phyloP scores from a whole-genome alignment of 2,329 filamentous ascomycete genomes.

The Hymenoscyphus repandus region DNA sequence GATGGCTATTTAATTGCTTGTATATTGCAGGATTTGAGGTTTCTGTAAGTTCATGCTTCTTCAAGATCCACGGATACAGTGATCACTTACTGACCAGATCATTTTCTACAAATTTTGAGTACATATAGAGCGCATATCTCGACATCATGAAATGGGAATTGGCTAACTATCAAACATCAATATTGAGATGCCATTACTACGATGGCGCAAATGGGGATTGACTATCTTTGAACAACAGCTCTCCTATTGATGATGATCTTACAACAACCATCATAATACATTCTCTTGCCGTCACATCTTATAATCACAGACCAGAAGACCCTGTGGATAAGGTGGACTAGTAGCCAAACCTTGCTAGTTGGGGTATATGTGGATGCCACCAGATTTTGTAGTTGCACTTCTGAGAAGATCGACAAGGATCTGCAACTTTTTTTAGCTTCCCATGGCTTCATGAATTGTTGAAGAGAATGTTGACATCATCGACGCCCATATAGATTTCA shows the following conservation, averaged over 20 bases:
- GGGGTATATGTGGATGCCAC: constrained; percentile 56
- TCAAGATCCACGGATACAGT: constrained; percentile 66
- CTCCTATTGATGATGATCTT: constrained; percentile 57
- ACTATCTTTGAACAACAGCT: constrained; percentile 54
- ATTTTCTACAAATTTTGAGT: too few relatives aligned
- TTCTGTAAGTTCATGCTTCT: constrained; percentile 59
- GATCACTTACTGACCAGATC: constrained; percentile 55
- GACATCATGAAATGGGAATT: too few relatives aligned
- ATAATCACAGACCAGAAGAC: too few relatives aligned
- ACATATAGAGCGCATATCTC: too few relatives aligned
- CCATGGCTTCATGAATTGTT: constrained; percentile 68
- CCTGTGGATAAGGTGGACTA: too few relatives aligned
- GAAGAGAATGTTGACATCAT: constrained; percentile 67
- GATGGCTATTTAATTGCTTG: constrained; percentile 27
- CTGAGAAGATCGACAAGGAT: constrained; percentile 59
- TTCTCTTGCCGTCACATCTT: constrained; percentile 53
- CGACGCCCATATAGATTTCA: constrained; percentile 55
- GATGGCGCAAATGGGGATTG: constrained; percentile 30
- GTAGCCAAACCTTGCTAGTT: too few relatives aligned
- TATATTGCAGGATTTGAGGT: constrained; percentile 15
- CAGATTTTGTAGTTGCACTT: constrained; percentile 58
- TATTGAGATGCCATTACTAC: too few relatives aligned
- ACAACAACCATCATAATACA: constrained; percentile 54
- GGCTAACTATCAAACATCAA: too few relatives aligned
- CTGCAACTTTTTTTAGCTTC: constrained; percentile 61